These are phyloP conservation scores for Metschnikowia cubensis DNA, from an alignment of 805 yeast genomes.

Conservation along the genomic window DNA sequence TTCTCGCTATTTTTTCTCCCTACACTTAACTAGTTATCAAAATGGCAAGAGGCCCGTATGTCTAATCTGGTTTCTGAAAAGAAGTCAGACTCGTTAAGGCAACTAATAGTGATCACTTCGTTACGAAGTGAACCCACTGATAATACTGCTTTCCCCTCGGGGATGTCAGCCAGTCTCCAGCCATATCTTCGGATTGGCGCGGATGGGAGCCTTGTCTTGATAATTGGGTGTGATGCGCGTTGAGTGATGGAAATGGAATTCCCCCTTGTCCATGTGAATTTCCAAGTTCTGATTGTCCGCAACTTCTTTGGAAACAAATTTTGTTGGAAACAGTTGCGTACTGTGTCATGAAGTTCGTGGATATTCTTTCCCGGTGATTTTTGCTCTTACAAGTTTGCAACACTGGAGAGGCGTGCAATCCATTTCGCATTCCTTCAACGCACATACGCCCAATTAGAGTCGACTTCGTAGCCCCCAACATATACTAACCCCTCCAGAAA, in stretches of 20 bases:
- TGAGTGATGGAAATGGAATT: not conserved
- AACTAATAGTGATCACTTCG: conserved; percentile 9
- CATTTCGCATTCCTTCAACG: not conserved
- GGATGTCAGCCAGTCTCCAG: conserved; percentile 22
- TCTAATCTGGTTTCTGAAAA: conserved; percentile 20
- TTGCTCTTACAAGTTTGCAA: not conserved
- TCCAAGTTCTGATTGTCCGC: too few relatives aligned
- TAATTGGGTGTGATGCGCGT: conserved; percentile 22
- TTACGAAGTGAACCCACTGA: conserved; percentile 8
- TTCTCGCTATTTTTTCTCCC: conserved; percentile 10
- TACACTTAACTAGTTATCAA: conserved; percentile 24
- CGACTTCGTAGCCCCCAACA: conserved; percentile 1
- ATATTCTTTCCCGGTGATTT: too few relatives aligned
- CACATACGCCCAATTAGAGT: conserved; percentile 3
- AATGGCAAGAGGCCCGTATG: conserved; percentile 56
- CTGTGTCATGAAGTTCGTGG: not conserved
- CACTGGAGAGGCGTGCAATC: not conserved
- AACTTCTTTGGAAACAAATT: too few relatives aligned
- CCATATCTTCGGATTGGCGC: conserved; percentile 21
- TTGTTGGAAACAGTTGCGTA: not conserved
- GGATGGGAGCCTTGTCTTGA: conserved; percentile 51
- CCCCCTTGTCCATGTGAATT: too few relatives aligned
- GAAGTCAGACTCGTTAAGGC: conserved; percentile 21
- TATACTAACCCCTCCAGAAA: conserved; percentile 55
- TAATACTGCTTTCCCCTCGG: conserved; percentile 9